phyloP scores from a whole-genome alignment of 495 filamentous ascomycete genomes.

The Bacidia rubella region DNA sequence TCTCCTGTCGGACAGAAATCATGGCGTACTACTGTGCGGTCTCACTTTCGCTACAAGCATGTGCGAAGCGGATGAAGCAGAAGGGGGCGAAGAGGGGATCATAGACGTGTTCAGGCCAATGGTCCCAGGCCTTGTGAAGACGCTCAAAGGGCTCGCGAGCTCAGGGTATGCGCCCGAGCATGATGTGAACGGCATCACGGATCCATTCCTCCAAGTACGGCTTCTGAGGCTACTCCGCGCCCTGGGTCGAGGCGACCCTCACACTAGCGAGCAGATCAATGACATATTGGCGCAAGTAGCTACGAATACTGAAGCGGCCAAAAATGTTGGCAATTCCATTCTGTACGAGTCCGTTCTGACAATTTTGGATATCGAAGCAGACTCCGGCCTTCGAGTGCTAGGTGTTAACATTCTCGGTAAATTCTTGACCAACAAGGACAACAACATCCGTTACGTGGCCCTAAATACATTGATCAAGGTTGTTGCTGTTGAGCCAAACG shows the following conservation, averaged over 20 bases:
- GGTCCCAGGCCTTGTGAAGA: constrained; percentile 65
- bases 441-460: constrained; percentile 97
- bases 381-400: constrained; percentile 81
- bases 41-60: constrained; percentile 83
- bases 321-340: constrained; percentile 97
- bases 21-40: constrained; percentile 86
- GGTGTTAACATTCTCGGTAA: constrained; percentile 98
- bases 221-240: constrained; percentile 76
- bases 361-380: constrained; percentile 95
- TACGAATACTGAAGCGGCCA: constrained; percentile 94
- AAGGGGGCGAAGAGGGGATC: constrained; percentile 71
- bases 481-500: constrained; percentile 93
- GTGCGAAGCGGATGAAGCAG: constrained; percentile 84
- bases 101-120: constrained; percentile 82
- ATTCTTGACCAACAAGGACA: constrained; percentile 93
- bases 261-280: constrained; percentile 93
- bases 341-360: constrained; percentile 95
- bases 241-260: constrained; percentile 70
- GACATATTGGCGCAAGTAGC: constrained; percentile 97
- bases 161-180: constrained; percentile 97
- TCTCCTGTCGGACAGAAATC: constrained; percentile 82
- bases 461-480: constrained; percentile 97
- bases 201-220: constrained; percentile 98
- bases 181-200: constrained; percentile 93
- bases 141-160: constrained; percentile 77